Evolutionary conservation across 345 rosid genomes (phyloP), one percentile per base, ranked within the genome.

Genomic region (Erucastrum elatum): DNA sequence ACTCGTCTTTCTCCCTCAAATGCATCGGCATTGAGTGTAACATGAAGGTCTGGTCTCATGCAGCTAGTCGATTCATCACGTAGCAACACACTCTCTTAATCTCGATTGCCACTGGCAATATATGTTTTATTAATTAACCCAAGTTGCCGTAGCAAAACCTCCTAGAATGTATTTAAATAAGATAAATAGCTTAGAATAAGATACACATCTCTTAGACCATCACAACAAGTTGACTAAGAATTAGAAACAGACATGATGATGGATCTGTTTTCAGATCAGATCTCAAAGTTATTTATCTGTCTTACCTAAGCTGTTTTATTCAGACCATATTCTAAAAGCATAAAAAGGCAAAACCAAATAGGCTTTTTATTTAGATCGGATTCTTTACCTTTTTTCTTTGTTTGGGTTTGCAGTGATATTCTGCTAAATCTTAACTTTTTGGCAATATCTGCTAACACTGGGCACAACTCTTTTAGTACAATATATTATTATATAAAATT

Each of bases 31-130:
- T 87, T 84, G 8, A 96, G 55, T 17, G 87, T 77, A 35, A 96
- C 77, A 53, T 88, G 84, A 78, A 96, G 92, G 75, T 91, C 94
- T 2, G 98, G 96, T 83, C 88, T 91, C 94, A 88, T 88, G 39
- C 94, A 91, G 26, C 90, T 66, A 8, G 89, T 87, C 59, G 56
- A 74, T 84, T 95, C 98, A 77, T 91, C 92, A 68, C 84, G 73
- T 59, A 68, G 44, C 8, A 86, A 80, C 13, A 87, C 74, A 87
- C 74, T 77, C 78, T 87, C 85, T 82, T 93, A 10, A 93, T 78
- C 83, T 88, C 93, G 15, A 95, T 86, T 0, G 82, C 92, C 77
- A 91, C 99, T 0, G 98, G 97, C 39, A 95, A 77, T 64, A 93
- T 80, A 77, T 86, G 83, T 87, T 89, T 93, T 2, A 29, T 2